These are phyloP conservation scores for Nemania diffusa DNA, from an alignment of 2,329 filamentous ascomycete genomes.

Conservation along the genomic window DNA sequence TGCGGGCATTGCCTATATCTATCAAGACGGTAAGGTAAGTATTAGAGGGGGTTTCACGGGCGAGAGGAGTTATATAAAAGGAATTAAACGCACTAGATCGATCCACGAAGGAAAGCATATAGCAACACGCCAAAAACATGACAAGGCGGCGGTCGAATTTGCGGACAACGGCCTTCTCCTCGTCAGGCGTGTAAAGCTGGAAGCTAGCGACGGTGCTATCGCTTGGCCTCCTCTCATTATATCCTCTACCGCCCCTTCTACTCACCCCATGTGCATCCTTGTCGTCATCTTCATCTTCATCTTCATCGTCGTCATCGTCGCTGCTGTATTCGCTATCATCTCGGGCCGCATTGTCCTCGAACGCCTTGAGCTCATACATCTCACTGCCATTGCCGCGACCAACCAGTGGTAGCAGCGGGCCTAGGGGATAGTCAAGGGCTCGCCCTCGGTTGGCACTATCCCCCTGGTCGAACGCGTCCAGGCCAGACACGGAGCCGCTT, in stretches of 20 bases:
- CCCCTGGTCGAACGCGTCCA: not conserved
- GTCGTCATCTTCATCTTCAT: slow-evolving; percentile 11
- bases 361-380: slow-evolving; percentile 40
- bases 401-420: no score
- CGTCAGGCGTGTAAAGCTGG: slow-evolving; percentile 66
- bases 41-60: no score
- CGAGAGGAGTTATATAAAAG: no score
- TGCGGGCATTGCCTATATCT: slow-evolving; percentile 72
- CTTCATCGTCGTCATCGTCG: slow-evolving; percentile 21
- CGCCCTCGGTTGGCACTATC: not conserved
- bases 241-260: slow-evolving; percentile 16
- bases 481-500: slow-evolving; percentile 13
- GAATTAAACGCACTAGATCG: slow-evolving; percentile 73
- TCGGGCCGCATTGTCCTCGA: not conserved
- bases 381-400: slow-evolving; percentile 24
- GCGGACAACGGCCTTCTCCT: slow-evolving; percentile 75
- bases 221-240: slow-evolving; percentile 31
- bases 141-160: slow-evolving; percentile 84
- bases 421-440: not conserved
- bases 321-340: slow-evolving; percentile 5
- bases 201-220: slow-evolving; percentile 40
- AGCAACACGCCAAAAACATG: slow-evolving; percentile 82
- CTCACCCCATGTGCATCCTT: slow-evolving; percentile 24
- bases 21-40: no score
- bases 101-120: slow-evolving; percentile 87